phyloP scores from a whole-genome alignment of 2,329 filamentous ascomycete species.

The Penicillium sp. region DNA sequence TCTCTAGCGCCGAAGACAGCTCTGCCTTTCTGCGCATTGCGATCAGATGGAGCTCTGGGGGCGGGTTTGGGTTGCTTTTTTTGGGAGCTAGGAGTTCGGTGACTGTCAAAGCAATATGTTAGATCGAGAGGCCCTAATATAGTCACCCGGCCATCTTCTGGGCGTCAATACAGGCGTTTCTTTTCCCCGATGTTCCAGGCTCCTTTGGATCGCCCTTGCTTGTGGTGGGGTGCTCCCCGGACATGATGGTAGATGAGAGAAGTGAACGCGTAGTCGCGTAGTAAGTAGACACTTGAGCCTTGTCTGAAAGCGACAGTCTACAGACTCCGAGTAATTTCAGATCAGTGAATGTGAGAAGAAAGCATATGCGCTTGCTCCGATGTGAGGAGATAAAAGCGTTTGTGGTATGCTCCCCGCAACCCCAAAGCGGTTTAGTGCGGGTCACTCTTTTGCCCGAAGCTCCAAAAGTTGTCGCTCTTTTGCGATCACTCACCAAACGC shows the following conservation, averaged over 20 bases:
- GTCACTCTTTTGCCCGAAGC: conserved; percentile 18
- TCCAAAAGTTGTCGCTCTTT: conserved; percentile 15
- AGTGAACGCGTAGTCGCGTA: background rate
- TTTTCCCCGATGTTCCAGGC: conserved; percentile 26
- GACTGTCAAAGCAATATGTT: conserved; percentile 36
- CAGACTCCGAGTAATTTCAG: background rate
- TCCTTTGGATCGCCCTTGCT: conserved; percentile 1
- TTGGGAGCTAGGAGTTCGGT: conserved; percentile 55
- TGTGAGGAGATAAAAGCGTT: background rate
- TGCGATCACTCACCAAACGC: conserved; percentile 1
- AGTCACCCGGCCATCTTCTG: background rate
- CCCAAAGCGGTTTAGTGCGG: conserved; percentile 33
- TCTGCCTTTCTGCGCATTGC: conserved; percentile 17
- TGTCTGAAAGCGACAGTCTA: background rate
- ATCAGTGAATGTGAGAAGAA: background rate
- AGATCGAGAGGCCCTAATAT: background rate
- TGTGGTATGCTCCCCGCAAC: conserved; percentile 20
- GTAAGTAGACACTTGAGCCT: background rate
- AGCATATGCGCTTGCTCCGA: background rate
- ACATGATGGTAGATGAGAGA: conserved; percentile 1
- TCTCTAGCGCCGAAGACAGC: conserved; percentile 49
- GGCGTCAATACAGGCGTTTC: conserved; percentile 37
- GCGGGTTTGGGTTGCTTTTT: conserved; percentile 38
- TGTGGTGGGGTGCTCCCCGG: background rate
- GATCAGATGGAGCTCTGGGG: conserved; percentile 16